These are phyloP conservation scores for Penicillium pancosmium DNA, from an alignment of 495 filamentous ascomycete species.

Conservation along the genomic window DNA sequence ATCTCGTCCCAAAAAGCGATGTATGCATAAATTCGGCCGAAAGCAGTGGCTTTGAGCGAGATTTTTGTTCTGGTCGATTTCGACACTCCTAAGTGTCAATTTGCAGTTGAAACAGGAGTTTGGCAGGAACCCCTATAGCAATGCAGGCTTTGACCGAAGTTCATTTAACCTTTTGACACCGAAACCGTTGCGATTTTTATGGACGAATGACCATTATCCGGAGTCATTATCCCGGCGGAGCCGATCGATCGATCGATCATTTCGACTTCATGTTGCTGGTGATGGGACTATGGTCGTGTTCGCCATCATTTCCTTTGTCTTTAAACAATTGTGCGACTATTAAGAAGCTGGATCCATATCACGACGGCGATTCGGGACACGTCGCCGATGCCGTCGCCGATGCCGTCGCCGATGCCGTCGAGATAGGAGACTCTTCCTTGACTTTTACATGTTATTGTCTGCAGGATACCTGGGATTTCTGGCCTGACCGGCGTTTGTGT, in stretches of 20 bases:
- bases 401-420: background rate
- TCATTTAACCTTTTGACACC: constrained; percentile 14
- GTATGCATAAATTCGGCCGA: background rate
- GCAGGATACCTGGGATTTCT: background rate
- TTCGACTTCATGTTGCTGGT: background rate
- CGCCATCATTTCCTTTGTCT: background rate
- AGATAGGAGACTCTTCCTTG: background rate
- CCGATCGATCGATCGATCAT: background rate
- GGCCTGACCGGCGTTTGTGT: background rate
- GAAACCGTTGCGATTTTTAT: background rate
- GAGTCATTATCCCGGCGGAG: constrained; percentile 17
- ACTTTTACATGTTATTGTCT: background rate
- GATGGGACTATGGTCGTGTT: background rate
- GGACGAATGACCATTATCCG: constrained; percentile 22
- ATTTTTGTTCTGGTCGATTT: background rate
- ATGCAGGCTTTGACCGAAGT: constrained; percentile 11
- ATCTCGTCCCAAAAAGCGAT: background rate
- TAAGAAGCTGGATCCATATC: background rate
- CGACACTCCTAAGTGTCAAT: background rate
- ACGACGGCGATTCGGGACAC: background rate
- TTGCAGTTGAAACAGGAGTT: background rate
- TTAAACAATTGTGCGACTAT: background rate
- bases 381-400: background rate
- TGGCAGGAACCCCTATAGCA: background rate
- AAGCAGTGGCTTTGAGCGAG: background rate